Conservation (phyloP, 164 flowering plant species). For the Chimonanthus salicifolius region DNA sequence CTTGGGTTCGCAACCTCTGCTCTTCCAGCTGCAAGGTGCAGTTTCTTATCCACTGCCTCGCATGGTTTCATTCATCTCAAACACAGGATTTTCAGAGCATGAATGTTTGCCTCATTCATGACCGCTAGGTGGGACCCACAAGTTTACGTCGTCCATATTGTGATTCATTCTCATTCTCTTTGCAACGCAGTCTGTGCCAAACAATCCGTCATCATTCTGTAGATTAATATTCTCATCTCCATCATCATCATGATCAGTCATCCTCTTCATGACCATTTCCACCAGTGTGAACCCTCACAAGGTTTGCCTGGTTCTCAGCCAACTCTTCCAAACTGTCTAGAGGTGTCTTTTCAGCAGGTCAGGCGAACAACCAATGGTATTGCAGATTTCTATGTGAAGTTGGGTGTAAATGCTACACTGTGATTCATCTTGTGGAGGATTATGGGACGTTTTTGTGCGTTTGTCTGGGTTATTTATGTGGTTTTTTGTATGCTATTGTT, state of each 20-base stretch:
- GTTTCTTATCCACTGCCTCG: constrained; percentile 62
- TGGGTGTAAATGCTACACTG: too few relatives aligned
- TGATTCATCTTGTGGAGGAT: too few relatives aligned
- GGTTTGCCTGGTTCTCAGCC: constrained; percentile 16
- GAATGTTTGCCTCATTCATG: constrained; percentile 10
- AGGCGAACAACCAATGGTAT: too few relatives aligned
- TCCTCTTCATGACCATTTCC: constrained; percentile 20
- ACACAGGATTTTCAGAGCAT: neutral
- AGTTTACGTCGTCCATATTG: constrained; percentile 20
- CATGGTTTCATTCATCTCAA: constrained; percentile 34
- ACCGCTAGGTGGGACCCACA: constrained; percentile 4
- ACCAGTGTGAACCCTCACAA: constrained; percentile 27
- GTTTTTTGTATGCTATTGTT: too few relatives aligned
- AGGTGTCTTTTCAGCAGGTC: too few relatives aligned
- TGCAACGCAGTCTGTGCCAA: constrained; percentile 8
- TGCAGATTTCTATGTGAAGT: too few relatives aligned
- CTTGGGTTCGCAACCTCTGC: constrained; percentile 38
- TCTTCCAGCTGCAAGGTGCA: constrained; percentile 52
- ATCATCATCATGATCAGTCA: constrained; percentile 7
- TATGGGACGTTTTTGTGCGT: too few relatives aligned
- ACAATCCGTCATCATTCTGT: constrained; percentile 7
- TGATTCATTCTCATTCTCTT: constrained; percentile 24
- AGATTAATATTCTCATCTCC: constrained; percentile 13
- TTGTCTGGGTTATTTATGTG: too few relatives aligned
- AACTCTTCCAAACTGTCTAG: constrained; percentile 14